phyloP scores from a whole-genome alignment of 1,284 basidiomycete species.

The Moesziomyces antarcticus region DNA sequence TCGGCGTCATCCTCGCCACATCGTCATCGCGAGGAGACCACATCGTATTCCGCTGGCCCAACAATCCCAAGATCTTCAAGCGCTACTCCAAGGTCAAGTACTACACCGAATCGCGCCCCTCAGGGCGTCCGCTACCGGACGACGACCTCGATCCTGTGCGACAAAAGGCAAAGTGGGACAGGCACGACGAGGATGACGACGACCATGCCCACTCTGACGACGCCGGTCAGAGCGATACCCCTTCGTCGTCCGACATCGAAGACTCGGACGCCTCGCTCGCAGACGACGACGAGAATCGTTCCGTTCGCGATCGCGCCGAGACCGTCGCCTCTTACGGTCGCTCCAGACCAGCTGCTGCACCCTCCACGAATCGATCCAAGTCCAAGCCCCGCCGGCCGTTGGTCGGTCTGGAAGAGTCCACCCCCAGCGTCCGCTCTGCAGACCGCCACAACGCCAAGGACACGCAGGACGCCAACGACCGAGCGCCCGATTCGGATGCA shows the following conservation, averaged over 20 bases:
- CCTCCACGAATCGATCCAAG: slow-evolving; percentile 19
- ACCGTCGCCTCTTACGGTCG: slow-evolving; percentile 25
- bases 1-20: slow-evolving; percentile 63
- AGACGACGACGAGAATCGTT: slow-evolving; percentile 41
- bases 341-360: slow-evolving; percentile 18
- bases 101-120: slow-evolving; percentile 39
- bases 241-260: slow-evolving; percentile 43
- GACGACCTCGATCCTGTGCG: slow-evolving; percentile 48
- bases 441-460: slow-evolving; percentile 23
- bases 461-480: slow-evolving; percentile 22
- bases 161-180: slow-evolving; percentile 44
- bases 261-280: slow-evolving; percentile 38
- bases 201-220: slow-evolving; percentile 17
- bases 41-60: slow-evolving; percentile 65
- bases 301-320: slow-evolving; percentile 26
- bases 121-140: slow-evolving; percentile 15
- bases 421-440: slow-evolving; percentile 23
- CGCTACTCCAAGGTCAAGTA: slow-evolving; percentile 60
- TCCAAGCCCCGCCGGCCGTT: slow-evolving; percentile 24
- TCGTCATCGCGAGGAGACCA: slow-evolving; percentile 59
- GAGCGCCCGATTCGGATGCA: slow-evolving; percentile 34
- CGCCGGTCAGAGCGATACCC: slow-evolving; percentile 35
- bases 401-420: slow-evolving; percentile 23
- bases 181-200: slow-evolving; percentile 43
- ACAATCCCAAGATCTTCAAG: slow-evolving; percentile 54